A percentile compares a stretch with the other conserved stretches of the same genome.
Evolutionary conservation across 129 eudicot species (phyloP).

Genomic region (Chrysanthemum makinoi): DNA sequence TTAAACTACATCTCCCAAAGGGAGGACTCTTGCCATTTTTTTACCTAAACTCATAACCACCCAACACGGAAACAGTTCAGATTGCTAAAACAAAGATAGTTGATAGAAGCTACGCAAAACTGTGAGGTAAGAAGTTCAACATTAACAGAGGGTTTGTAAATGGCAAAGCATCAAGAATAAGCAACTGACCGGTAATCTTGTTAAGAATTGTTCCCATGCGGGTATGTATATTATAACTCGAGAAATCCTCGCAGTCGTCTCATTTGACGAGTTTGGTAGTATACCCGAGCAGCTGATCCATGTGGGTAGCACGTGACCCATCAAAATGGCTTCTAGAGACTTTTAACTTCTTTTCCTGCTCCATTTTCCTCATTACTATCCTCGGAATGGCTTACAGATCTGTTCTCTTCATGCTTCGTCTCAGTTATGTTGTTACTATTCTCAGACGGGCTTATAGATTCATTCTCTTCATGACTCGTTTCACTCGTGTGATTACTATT

Average conservation of each 20-base stretch:
- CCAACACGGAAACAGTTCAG: conserved; percentile 26
- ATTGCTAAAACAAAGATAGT: conserved; percentile 16
- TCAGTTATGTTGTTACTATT: not conserved
- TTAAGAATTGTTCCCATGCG: conserved; percentile 16
- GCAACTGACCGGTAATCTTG: conserved; percentile 21
- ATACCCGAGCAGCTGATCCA: conserved; percentile 3
- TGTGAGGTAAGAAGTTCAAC: conserved; percentile 29
- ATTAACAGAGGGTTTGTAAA: conserved; percentile 36
- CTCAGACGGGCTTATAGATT: conserved; percentile 16
- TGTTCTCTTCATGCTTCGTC: conserved; percentile 7
- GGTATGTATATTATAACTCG: conserved; percentile 10
- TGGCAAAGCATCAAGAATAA: conserved; percentile 33
- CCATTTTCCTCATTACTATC: not conserved
- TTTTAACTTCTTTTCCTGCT: conserved; percentile 14
- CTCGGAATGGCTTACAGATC: not conserved
- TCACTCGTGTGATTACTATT: conserved; percentile 15
- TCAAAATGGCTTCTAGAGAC: conserved; percentile 6
- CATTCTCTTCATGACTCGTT: conserved; percentile 15
- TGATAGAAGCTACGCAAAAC: conserved; percentile 26
- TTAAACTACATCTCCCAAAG: conserved; percentile 22
- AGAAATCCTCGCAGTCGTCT: too few relatives aligned
- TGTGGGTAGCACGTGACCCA: not conserved
- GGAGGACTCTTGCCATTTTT: conserved; percentile 14
- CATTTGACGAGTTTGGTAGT: not conserved
- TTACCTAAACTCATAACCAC: conserved; percentile 21